Percentiles rank a stretch among this genome's conserved stretches.
These are phyloP conservation scores for Vitis labrusca DNA, from an alignment of 164 flowering plant species.

Conservation along the genomic window DNA sequence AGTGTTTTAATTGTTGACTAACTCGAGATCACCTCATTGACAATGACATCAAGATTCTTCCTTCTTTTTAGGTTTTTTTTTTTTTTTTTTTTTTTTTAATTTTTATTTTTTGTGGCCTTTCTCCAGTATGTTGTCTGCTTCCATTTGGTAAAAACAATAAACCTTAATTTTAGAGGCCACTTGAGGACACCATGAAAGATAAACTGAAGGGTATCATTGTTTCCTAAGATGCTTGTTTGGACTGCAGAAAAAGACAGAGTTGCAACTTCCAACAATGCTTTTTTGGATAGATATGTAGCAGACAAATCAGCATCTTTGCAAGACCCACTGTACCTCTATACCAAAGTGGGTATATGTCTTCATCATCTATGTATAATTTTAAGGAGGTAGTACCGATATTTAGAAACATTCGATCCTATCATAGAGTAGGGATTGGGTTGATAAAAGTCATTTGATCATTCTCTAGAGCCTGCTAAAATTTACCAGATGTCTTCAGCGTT, in stretches of 20 bases:
- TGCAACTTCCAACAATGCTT: background rate
- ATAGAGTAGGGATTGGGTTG: background rate
- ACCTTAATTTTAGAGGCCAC: background rate
- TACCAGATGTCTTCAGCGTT: conserved; percentile 28
- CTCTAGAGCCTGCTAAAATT: background rate
- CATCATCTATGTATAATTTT: no score
- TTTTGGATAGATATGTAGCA: background rate
- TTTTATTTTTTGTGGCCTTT: no score
- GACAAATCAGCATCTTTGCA: conserved; percentile 16
- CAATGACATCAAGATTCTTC: background rate
- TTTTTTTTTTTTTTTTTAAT: background rate
- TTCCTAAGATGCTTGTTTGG: background rate
- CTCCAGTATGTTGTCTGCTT: no score
- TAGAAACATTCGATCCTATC: background rate
- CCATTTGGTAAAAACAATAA: background rate
- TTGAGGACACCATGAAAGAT: background rate
- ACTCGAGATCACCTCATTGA: background rate
- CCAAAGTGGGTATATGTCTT: background rate
- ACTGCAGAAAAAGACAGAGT: background rate
- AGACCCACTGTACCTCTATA: background rate
- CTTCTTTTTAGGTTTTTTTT: background rate
- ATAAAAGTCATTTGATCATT: background rate
- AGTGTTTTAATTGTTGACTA: background rate
- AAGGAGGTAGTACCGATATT: background rate
- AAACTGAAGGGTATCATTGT: background rate